A percentile compares a stretch with the other conserved stretches of the same genome.
These are phyloP conservation scores for Cutaneotrichosporon dermatis DNA, from an alignment of 1,284 basidiomycete genomes.

Conservation along the genomic window DNA sequence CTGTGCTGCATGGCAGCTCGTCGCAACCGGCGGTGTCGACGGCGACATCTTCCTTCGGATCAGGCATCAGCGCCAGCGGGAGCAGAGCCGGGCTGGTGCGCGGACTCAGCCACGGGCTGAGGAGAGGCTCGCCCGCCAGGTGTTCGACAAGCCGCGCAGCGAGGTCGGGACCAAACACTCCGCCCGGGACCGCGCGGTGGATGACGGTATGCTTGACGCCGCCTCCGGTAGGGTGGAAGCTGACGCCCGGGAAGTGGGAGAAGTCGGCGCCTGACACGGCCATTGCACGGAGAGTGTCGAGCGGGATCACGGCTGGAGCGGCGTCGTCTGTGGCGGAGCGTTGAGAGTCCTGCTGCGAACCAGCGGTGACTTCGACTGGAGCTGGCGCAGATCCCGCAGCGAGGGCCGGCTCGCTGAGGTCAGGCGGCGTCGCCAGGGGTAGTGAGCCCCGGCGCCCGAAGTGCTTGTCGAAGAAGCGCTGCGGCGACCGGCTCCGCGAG, in stretches of 20 bases:
- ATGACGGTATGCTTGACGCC: neutral
- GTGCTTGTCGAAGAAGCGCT: neutral
- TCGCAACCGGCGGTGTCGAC: no score
- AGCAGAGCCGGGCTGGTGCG: neutral
- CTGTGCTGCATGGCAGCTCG: no score
- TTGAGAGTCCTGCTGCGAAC: no score
- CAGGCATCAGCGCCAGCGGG: neutral
- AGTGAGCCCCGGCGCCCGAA: neutral
- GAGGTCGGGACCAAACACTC: neutral
- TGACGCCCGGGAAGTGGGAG: neutral
- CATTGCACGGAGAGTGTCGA: neutral
- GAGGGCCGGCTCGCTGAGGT: no score
- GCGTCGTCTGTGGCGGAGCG: no score
- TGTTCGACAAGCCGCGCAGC: neutral
- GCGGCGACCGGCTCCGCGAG: neutral
- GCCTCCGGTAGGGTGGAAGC: neutral
- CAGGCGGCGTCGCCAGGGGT: neutral
- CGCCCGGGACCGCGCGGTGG: slow-evolving; percentile 1
- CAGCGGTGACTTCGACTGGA: no score
- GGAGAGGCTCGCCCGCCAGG: neutral
- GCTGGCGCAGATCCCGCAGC: no score
- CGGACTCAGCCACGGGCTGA: neutral
- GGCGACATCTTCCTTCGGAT: no score
- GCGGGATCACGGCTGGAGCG: neutral
- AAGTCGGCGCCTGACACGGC: neutral